Evolutionary conservation across 768 basidiomycete genomes (phyloP).

Genomic region (Myochromella boudieri): DNA sequence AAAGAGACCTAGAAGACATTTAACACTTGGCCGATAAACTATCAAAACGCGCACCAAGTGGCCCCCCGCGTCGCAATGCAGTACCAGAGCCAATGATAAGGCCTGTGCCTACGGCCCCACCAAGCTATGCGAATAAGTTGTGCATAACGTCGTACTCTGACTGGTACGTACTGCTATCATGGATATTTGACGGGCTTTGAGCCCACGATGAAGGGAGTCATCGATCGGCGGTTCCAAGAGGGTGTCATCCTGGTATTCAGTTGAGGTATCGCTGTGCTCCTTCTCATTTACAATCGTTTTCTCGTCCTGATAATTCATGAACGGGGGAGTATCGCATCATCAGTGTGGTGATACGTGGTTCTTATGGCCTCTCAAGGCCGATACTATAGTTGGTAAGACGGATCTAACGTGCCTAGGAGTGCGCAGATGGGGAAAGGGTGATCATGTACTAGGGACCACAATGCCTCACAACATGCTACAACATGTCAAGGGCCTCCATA

Average conservation of each 20-base stretch:
- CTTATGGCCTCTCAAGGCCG: slow-evolving; percentile 2
- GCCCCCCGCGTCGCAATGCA: slow-evolving; percentile 54
- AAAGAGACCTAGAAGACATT: slow-evolving; percentile 21
- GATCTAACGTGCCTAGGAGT: slow-evolving; percentile 4
- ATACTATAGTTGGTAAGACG: slow-evolving; percentile 3
- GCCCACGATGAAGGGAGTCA: slow-evolving; percentile 44
- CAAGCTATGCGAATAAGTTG: slow-evolving; percentile 29
- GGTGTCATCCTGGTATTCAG: slow-evolving; percentile 24
- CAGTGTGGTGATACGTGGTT: background rate
- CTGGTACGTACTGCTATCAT: slow-evolving; percentile 48
- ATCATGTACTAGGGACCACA: no score
- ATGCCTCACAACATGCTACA: background rate
- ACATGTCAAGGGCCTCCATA: background rate
- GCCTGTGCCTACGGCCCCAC: slow-evolving; percentile 53
- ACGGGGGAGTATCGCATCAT: slow-evolving; percentile 4
- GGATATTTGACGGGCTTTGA: slow-evolving; percentile 52
- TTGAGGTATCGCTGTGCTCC: slow-evolving; percentile 19
- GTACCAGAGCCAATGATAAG: slow-evolving; percentile 61
- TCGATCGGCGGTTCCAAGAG: slow-evolving; percentile 33
- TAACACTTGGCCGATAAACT: background rate
- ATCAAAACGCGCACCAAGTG: slow-evolving; percentile 40
- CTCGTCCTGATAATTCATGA: slow-evolving; percentile 22
- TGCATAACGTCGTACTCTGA: background rate
- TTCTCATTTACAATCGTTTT: slow-evolving; percentile 22
- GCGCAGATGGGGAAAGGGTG: background rate